Base-by-base conservation (phyloP, 2,329 filamentous ascomycete genomes). In the Didymella arachidicola region DNA sequence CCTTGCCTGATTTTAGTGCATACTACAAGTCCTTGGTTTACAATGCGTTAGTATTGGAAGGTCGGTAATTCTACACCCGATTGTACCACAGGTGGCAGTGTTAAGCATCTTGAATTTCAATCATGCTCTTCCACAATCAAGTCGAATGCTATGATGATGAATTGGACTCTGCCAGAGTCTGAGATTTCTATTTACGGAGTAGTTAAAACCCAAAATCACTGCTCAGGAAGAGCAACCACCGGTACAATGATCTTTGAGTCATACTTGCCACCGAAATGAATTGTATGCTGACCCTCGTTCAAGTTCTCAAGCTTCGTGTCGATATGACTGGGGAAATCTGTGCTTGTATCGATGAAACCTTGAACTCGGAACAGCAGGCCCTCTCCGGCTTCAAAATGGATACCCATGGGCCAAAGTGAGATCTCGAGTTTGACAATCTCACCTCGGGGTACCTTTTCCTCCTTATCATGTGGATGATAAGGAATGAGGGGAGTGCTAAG, bases 371-470 rank as follows among this genome's bases (percentile, higher is more conserved):
- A 14, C 8, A 32, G 10, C 14, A 32, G 14, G 2, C 57, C 52
- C 61, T 82, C 79, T 0, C 78, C 80, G 3, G 69, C 76, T 4
- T 82, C 78, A 64, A 79, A 83, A 26, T 81, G 77, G 0, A 81
- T 73, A 0, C 80, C 80, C 70, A 79, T 77, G 0, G 77, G 74
- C 80, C 79, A 83, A 14, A 83, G 79, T 0, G 79, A 79, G 59
- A 83, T 82, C 43, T 82, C 79, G 4, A 83, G 66, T 62, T 76
- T 77, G 4, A 82, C 79, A 26, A 82, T 68, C 7, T 76, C 67
- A 0, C 80, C 80, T 0, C 72, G 73, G 2, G 65, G 49, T 1
- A 82, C 69, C 62, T 80, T 79, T 39, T 80, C 72, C 43, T 79
- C 71, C 14, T 67, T 64, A 4, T 74, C 70, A 57, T 82, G 79